phyloP scores from a whole-genome alignment of 2,329 filamentous ascomycete species.

The Colletotrichum echinochloae region DNA sequence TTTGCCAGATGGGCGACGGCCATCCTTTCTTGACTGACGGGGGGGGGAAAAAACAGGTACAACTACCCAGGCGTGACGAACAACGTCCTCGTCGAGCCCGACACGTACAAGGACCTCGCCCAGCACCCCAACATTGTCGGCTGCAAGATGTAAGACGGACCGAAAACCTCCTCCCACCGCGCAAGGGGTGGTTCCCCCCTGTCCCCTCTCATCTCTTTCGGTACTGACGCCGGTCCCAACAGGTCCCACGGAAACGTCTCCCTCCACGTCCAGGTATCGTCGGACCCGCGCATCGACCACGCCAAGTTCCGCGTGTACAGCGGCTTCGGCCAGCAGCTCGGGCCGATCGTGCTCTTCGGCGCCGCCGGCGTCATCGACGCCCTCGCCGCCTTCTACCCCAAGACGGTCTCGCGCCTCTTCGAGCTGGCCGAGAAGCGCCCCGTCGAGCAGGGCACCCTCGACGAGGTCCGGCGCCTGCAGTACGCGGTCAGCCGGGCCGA shows the following conservation, averaged over 20 bases:
- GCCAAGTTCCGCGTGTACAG: conserved; percentile 72
- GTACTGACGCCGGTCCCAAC: not conserved
- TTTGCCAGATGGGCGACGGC: not conserved
- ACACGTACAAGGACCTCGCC: conserved; percentile 69
- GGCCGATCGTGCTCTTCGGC: conserved; percentile 72
- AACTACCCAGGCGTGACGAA: conserved; percentile 75
- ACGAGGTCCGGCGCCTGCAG: conserved; percentile 69
- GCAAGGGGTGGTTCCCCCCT: too few relatives aligned
- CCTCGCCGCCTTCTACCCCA: conserved; percentile 73
- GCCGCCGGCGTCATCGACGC: conserved; percentile 76
- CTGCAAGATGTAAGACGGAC: conserved; percentile 70
- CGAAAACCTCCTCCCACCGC: not conserved
- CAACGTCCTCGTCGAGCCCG: conserved; percentile 67
- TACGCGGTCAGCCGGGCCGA: conserved; percentile 71
- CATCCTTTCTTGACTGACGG: conserved; percentile 6
- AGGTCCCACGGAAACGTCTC: conserved; percentile 73
- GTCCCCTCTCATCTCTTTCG: not conserved
- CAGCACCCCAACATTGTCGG: conserved; percentile 75
- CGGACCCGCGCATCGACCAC: conserved; percentile 71
- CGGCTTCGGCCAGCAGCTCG: conserved; percentile 74
- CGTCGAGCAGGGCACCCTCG: conserved; percentile 56
- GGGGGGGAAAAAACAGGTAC: conserved; percentile 58
- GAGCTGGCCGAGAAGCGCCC: conserved; percentile 54
- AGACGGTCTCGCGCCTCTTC: conserved; percentile 69
- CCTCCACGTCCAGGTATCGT: conserved; percentile 71